phyloP scores from a whole-genome alignment of 164 flowering plant genomes.

The Macadamia tetraphylla region DNA sequence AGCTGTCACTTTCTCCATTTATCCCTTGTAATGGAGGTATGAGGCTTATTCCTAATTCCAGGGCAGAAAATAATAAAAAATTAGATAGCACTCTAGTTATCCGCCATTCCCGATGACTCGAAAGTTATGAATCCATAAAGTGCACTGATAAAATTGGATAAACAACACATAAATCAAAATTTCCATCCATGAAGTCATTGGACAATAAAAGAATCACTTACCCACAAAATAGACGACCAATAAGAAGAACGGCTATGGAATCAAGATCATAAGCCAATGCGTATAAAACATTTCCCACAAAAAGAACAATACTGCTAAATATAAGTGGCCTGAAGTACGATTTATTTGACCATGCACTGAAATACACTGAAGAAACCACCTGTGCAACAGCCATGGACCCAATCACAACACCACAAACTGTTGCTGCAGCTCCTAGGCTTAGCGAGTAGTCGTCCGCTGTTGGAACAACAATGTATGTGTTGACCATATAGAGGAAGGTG shows the following conservation, averaged over 20 bases:
- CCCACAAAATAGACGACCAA: constrained; percentile 61
- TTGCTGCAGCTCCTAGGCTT: constrained; percentile 62
- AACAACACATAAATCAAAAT: background rate
- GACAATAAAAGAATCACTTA: constrained; percentile 19
- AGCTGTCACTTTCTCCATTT: too few relatives aligned
- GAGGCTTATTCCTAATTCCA: too few relatives aligned
- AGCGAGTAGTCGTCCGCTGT: constrained; percentile 53
- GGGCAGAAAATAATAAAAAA: too few relatives aligned
- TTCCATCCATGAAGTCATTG: background rate
- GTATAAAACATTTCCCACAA: constrained; percentile 43
- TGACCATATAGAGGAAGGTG: constrained; percentile 58
- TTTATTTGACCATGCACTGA: constrained; percentile 66
- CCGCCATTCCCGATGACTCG: background rate
- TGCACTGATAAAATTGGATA: background rate
- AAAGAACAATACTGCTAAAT: constrained; percentile 55
- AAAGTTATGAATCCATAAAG: background rate
- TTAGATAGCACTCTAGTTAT: too few relatives aligned
- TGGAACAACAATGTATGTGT: constrained; percentile 55
- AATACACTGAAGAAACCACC: constrained; percentile 56
- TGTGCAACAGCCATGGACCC: constrained; percentile 68
- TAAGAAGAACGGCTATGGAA: constrained; percentile 43
- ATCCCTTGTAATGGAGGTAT: too few relatives aligned
- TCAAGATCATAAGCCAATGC: constrained; percentile 57
- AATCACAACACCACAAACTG: constrained; percentile 57
- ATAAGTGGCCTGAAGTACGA: constrained; percentile 58